Evolutionary conservation across 306 rosid species (phyloP), one percentile per base, ranked within the genome.

Genomic region (Sophora flavescens): DNA sequence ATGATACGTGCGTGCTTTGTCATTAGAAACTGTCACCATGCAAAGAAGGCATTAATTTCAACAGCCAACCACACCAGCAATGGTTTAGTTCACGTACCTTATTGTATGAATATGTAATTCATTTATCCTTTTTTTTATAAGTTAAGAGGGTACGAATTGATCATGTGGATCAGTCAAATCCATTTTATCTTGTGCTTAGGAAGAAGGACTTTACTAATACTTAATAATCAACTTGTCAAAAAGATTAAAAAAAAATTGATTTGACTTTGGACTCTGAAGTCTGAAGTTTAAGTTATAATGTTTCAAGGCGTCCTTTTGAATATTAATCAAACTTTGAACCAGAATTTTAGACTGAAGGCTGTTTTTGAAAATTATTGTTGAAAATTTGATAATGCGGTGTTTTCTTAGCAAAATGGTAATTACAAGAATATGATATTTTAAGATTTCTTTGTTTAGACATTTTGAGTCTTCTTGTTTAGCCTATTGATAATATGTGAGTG

Each of bases 241-340:
- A 15, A n/a, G 42, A 61, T 32, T n/a, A n/a, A n/a, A 22, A 22
- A 22, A 10, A 17, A 33, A 47, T 57, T 8, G 30, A 57, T 57
- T 48, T 26, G 63, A 62, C 30, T 48, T 17, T 74, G 15, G 15
- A 32, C 60, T 44, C 14, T 60, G 22, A 22, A 5, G 3, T 38
- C 9, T 74, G 57, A 1, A 53, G 30, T 11, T 32, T 15, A 30
- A 7, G 45, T 44, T n/a, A 62, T 60, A 4, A 47, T 28, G 18
- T 74, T 61, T 61, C 70, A 32, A 47, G 18, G 48, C 4, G 16
- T 35, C 9, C 17, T 59, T 36, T 74, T 62, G 39, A 61, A 22
- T 22, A 48, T 18, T 33, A 18, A 47, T 74, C 62, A 74, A 74
- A 74, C 1, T 56, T 74, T 74, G 70, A 18, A 74, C 70, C 22